phyloP scores from a whole-genome alignment of 2,329 filamentous ascomycete genomes.

The Monilinia polystroma region DNA sequence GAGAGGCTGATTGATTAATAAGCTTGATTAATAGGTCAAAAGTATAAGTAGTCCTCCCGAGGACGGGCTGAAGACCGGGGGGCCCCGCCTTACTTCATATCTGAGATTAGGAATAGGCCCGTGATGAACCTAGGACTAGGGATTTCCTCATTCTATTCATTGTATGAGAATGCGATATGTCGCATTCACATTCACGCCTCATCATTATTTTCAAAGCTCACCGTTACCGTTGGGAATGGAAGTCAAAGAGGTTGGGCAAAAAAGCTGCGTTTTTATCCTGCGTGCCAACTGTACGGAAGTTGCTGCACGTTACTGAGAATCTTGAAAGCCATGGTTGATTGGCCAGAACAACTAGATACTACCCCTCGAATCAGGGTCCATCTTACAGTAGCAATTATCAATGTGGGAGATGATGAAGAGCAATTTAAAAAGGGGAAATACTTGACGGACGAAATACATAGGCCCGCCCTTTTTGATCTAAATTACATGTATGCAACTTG shows the following conservation, averaged over 20 bases:
- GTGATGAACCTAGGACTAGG: conserved; percentile 14
- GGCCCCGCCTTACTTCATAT: conserved; percentile 18
- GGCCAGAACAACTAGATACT: conserved; percentile 10
- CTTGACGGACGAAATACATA: background rate
- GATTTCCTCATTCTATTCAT: conserved; percentile 16
- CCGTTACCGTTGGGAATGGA: conserved; percentile 21
- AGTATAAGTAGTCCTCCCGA: conserved; percentile 5
- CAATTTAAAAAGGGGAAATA: conserved; percentile 6
- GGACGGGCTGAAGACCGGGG: background rate
- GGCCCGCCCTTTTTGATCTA: background rate
- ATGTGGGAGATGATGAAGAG: conserved; percentile 7
- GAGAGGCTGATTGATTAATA: background rate
- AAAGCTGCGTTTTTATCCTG: conserved; percentile 12
- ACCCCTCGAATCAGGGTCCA: conserved; percentile 25
- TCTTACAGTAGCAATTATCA: conserved; percentile 10
- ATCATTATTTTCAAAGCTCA: conserved; percentile 8
- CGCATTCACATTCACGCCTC: conserved; percentile 19
- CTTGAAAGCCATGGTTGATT: conserved; percentile 5
- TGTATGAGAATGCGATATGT: conserved; percentile 17
- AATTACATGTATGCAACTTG: background rate
- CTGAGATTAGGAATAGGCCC: conserved; percentile 15
- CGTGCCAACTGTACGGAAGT: conserved; percentile 19
- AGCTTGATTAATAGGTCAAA: background rate
- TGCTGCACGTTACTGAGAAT: conserved; percentile 21
- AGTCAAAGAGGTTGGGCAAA: conserved; percentile 20